phyloP scores from a whole-genome alignment of 1,284 basidiomycete species.

The Ganoderma lucidum region DNA sequence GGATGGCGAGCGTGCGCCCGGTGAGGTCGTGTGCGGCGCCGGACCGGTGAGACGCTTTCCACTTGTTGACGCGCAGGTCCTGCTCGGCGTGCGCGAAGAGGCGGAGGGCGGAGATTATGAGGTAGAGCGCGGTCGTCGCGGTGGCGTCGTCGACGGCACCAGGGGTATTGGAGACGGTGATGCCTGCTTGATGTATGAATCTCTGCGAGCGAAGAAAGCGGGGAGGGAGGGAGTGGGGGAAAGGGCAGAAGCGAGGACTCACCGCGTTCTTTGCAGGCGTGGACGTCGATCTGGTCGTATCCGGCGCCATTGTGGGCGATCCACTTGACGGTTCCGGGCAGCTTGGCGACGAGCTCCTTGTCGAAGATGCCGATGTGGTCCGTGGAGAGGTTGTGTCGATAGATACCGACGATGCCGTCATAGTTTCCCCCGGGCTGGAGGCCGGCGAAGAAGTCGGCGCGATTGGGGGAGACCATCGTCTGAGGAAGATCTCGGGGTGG shows the following conservation, averaged over 20 bases:
- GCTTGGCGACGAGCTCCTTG: conserved; percentile 73
- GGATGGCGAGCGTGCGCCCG: conserved; percentile 82
- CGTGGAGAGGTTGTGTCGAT: conserved; percentile 77
- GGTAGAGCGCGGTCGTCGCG: conserved; percentile 88
- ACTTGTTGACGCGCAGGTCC: conserved; percentile 63
- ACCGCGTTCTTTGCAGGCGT: conserved; percentile 77
- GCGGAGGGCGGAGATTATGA: conserved; percentile 85
- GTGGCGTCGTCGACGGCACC: conserved; percentile 93
- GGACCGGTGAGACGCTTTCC: conserved; percentile 61
- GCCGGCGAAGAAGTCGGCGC: conserved; percentile 74
- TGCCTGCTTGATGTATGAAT: conserved; percentile 56
- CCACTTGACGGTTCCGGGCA: conserved; percentile 79
- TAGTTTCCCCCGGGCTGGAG: conserved; percentile 78
- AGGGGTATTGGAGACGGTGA: conserved; percentile 90
- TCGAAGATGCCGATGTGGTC: conserved; percentile 81
- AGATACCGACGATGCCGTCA: conserved; percentile 78
- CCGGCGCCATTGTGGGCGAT: conserved; percentile 95
- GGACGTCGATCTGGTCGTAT: conserved; percentile 87
- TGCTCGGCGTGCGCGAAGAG: conserved; percentile 81
- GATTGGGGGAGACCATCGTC: conserved; percentile 67
- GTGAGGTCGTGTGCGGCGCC: conserved; percentile 76
- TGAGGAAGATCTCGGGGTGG: conserved; percentile 11
- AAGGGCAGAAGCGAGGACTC: conserved; percentile 19
- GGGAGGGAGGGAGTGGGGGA: neutral
- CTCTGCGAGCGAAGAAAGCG: too few relatives aligned